phyloP scores from a whole-genome alignment of 768 basidiomycete species.

The Boletellus ananas region DNA sequence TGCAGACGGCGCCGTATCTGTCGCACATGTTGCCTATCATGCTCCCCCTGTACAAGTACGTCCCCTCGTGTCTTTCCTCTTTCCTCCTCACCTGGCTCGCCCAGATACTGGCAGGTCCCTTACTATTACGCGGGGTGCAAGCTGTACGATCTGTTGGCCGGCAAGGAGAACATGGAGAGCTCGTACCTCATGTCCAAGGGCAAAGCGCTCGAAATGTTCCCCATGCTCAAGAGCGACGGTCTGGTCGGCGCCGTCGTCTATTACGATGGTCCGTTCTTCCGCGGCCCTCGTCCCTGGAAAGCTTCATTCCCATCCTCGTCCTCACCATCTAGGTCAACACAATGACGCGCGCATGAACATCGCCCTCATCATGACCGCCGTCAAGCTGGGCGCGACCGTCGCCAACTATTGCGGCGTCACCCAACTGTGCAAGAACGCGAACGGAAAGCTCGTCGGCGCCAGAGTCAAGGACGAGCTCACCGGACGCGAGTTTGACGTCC shows the following conservation, averaged over 20 bases:
- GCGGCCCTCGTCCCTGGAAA: not conserved
- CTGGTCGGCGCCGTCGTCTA: constrained; percentile 95
- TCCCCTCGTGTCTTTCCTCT: not conserved
- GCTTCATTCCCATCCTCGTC: not conserved
- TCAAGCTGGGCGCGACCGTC: constrained; percentile 82
- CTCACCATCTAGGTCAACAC: constrained; percentile 69
- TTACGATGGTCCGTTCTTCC: constrained; percentile 72
- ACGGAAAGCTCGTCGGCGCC: constrained; percentile 68
- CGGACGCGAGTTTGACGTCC: constrained; percentile 76
- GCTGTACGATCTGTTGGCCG: constrained; percentile 92
- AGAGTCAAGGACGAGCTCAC: constrained; percentile 78
- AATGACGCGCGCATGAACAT: constrained; percentile 99
- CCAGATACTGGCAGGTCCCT: constrained; percentile 91
- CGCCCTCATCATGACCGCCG: constrained; percentile 90
- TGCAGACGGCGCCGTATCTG: constrained; percentile 94
- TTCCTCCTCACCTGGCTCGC: too few relatives aligned
- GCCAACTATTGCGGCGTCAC: constrained; percentile 91
- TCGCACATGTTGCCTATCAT: constrained; percentile 94
- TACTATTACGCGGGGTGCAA: constrained; percentile 97
- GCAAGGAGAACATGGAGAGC: constrained; percentile 93
- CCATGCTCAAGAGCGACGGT: constrained; percentile 91
- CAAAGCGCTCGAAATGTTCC: constrained; percentile 91
- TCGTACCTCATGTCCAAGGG: constrained; percentile 95
- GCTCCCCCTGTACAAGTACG: constrained; percentile 91
- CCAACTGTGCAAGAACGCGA: constrained; percentile 60